Base-by-base conservation (phyloP, 2,329 filamentous ascomycete genomes). In the Penicillium thymicola region DNA sequence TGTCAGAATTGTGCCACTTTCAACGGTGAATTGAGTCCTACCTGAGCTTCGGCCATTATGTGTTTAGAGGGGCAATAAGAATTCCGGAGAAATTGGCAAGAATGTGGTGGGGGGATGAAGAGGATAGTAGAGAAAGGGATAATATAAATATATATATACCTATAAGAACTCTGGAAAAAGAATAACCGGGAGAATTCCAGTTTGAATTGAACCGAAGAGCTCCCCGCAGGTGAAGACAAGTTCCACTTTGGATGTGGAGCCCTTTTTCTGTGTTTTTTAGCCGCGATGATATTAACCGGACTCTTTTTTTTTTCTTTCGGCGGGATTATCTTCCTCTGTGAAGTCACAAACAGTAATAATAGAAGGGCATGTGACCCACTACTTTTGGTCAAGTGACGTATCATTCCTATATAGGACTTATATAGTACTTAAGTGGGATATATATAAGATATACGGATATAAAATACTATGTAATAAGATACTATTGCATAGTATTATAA, bases 181-280 rank as follows among this genome's bases (percentile, higher is more conserved):
- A 36, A n/a, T 16, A 18, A 25, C 49, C 59, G 61, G 59, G 45
- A 63, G 61, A 65, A 65, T 50, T 50, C 4, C 27, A 51, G 14
- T 36, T 23, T 48, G 55, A 59, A 62, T 51, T 62, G 54, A 61
- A 57, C 61, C 61, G 62, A 64, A 63, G 45, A 59, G 55, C 62
- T 63, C 59, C 61, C 60, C 47, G 47, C 47, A 42, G 40, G 48
- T 40, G 16, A 9, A 51, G 30, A 21, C 14, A 18, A 54, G 52
- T 50, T 51, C 45, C 45, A 55, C 27, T 11, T 16, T n/a, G 13
- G 10, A 34, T 23, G 51, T 54, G 51, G 52, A 54, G 43, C 16
- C 16, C 13, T 40, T 34, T 8, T 21, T 25, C 18, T 28, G 0
- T n/a, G 2, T 45, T 36, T 52, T 55, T 55, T 55, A 55, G 54